A percentile compares a stretch with the other conserved stretches of the same genome.
Conservation (phyloP, 2,329 filamentous ascomycete genomes). For the Aureobasidium sp. region DNA sequence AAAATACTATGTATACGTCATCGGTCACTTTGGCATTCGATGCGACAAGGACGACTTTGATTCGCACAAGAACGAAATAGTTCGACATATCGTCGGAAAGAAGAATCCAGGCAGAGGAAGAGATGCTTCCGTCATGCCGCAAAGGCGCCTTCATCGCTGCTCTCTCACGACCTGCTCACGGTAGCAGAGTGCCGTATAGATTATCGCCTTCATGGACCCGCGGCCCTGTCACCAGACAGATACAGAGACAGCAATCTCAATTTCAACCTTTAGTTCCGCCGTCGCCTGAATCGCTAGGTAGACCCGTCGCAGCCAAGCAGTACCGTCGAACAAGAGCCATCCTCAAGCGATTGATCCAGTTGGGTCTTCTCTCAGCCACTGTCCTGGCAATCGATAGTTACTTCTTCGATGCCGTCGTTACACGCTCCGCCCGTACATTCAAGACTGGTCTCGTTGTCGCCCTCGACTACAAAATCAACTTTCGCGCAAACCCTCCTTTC, state of each 20-base stretch:
- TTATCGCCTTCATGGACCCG: constrained; percentile 7
- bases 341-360: constrained; percentile 63
- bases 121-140: constrained; percentile 14
- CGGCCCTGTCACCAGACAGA: background rate
- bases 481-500: constrained; percentile 68
- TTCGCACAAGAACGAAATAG: background rate
- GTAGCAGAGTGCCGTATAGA: constrained; percentile 4
- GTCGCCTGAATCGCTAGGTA: constrained; percentile 69
- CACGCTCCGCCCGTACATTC: constrained; percentile 76
- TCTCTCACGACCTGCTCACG: background rate
- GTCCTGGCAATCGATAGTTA: constrained; percentile 64
- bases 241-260: constrained; percentile 23
- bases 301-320: constrained; percentile 61
- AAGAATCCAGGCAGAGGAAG: background rate
- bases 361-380: constrained; percentile 53
- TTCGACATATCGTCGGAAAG: background rate
- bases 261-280: constrained; percentile 54
- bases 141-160: background rate
- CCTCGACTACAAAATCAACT: constrained; percentile 94
- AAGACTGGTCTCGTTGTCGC: constrained; percentile 71
- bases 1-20: constrained; percentile 2
- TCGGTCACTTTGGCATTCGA: background rate
- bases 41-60: background rate
- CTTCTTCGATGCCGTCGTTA: constrained; percentile 71
- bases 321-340: constrained; percentile 67